Evolutionary conservation across 176 grass and related monocot genomes (phyloP), one percentile per base, ranked within the genome.

Genomic region (Neostapfia colusana): DNA sequence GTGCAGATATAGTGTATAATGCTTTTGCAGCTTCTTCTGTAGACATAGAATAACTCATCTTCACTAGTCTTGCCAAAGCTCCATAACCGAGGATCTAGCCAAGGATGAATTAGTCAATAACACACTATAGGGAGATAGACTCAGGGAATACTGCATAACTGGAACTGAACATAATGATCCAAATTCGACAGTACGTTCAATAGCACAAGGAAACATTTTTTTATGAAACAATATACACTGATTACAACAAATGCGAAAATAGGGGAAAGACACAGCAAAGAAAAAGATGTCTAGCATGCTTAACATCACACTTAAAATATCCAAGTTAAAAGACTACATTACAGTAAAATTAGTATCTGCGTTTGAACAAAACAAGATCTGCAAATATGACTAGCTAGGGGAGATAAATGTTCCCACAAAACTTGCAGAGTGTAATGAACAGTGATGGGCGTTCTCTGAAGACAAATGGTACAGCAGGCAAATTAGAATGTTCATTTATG

Each of bases 11-110:
- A 45, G 91, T 83, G 77, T 99, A 95, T 43, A 98, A 75, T 46
- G 89, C 91, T 78, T 95, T 99, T 31, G 87, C 54, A 42, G 91
- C 85, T 90, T 95, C 95, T 77, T 92, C 87, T 46, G 72, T 50
- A 54, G 83, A 90, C 46, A 64, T 92, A 15, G 91, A 94, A 81
- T 90, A 79, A 9, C 93, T 89, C 95, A 99, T 95, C 80, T 95
- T 92, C 79, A 92, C 86, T 77, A 98, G 76, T 82, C 81, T 88
- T 42, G 51, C 64, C 54, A 98, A 74, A 82, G 89, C 77, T 82
- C 91, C 95, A 85, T 92, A 86, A 84, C 72, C 80, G 26, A 95
- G 80, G 83, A 92, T 92, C 91, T 95, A 84, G 25, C 48, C 67
- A 84, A 42, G 21, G 41, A 69, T 64, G 16, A 57, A 88, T 51